Percentiles rank a stretch among this genome's conserved stretches.
Evolutionary conservation across 331 rosid genomes (phyloP).

Genomic region (Acacia concinna): DNA sequence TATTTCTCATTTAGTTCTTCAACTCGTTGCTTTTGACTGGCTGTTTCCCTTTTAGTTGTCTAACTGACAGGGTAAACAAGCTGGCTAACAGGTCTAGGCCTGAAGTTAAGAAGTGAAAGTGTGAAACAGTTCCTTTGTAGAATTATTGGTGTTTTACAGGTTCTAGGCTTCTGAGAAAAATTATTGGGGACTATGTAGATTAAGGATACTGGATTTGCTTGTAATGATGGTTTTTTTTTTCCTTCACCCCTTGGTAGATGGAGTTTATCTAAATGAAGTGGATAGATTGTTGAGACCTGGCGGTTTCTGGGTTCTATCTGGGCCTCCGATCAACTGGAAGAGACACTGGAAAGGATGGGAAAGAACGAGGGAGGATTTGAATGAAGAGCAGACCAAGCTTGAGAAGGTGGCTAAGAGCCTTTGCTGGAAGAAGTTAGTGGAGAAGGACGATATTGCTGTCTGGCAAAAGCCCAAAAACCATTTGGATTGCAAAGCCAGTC

Average conservation of each 20-base stretch:
- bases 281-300: slow-evolving; percentile 79
- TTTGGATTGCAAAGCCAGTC: slow-evolving; percentile 50
- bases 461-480: slow-evolving; percentile 88
- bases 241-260: slow-evolving; percentile 43
- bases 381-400: slow-evolving; percentile 56
- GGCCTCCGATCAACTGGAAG: slow-evolving; percentile 80
- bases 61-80: not conserved
- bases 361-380: slow-evolving; percentile 62
- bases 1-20: not conserved
- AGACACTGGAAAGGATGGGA: slow-evolving; percentile 74
- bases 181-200: not conserved
- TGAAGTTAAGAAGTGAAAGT: not conserved
- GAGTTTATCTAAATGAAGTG: slow-evolving; percentile 62
- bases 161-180: not conserved
- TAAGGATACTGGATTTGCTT: not conserved
- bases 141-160: not conserved
- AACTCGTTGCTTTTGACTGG: not conserved
- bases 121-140: not conserved
- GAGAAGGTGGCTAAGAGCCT: slow-evolving; percentile 70
- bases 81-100: not conserved
- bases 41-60: not conserved
- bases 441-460: slow-evolving; percentile 70
- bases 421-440: slow-evolving; percentile 72
- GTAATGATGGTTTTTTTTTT: not conserved
- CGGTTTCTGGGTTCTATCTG: slow-evolving; percentile 78